Evolutionary conservation across 106 monocot genomes (phyloP).

Genomic region (Narthecium ossifragum): DNA sequence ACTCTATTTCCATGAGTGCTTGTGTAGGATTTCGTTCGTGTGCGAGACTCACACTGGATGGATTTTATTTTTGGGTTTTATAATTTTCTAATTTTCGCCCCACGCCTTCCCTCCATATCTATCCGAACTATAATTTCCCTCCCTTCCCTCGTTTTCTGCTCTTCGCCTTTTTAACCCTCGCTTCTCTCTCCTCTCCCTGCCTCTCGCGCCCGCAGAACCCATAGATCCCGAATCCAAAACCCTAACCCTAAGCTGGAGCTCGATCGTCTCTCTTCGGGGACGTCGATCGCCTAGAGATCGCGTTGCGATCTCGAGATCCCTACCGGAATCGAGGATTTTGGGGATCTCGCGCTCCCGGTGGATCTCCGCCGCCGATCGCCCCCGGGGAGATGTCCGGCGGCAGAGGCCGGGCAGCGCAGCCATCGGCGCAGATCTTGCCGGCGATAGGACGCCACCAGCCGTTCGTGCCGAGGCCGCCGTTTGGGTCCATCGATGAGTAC

Average conservation of each 20-base stretch:
- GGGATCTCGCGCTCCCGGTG: not conserved
- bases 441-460: not conserved
- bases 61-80: not conserved
- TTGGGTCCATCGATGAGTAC: not conserved
- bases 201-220: not conserved
- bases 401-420: not conserved
- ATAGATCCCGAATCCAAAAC: not conserved
- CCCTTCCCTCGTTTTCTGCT: conserved; percentile 15
- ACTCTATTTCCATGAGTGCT: not conserved
- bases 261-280: not conserved
- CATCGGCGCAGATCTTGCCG: not conserved
- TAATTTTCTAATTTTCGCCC: not conserved
- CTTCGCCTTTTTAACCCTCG: not conserved
- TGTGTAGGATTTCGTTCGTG: not conserved
- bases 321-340: no score
- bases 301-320: not conserved
- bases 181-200: not conserved
- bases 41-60: no score
- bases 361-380: not conserved
- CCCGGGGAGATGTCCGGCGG: conserved; percentile 5
- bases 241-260: not conserved
- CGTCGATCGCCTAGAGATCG: not conserved
- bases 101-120: conserved; percentile 6
- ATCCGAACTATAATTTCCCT: conserved; percentile 17
- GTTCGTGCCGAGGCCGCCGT: conserved; percentile 3